phyloP scores from a whole-genome alignment of 192 early-diverging fungal species.

The Linnemannia elongata region DNA sequence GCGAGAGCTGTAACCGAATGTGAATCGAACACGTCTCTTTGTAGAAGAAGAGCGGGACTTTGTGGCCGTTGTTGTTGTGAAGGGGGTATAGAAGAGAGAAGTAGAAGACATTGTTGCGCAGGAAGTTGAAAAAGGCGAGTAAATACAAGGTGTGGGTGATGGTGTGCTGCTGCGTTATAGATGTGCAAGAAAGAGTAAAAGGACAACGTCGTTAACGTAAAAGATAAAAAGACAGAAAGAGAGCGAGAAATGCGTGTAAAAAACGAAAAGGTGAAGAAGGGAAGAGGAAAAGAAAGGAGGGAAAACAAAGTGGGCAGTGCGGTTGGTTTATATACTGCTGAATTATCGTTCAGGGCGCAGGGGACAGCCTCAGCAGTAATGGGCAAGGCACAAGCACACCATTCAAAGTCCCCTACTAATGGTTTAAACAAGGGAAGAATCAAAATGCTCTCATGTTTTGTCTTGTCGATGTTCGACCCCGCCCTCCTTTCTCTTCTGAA shows the following conservation, averaged over 20 bases:
- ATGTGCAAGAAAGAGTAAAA: background rate
- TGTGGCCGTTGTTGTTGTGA: background rate
- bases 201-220: background rate
- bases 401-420: background rate
- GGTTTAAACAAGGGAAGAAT: background rate
- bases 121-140: background rate
- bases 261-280: background rate
- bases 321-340: background rate
- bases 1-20: slow-evolving; percentile 13
- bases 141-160: background rate
- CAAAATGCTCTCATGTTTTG: background rate
- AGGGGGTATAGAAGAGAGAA: background rate
- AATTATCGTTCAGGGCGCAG: slow-evolving; percentile 2
- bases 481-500: background rate
- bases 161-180: background rate
- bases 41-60: background rate
- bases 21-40: slow-evolving; percentile 13
- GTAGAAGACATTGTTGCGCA: background rate
- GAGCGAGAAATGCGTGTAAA: background rate
- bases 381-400: background rate
- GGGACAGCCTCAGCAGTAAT: background rate
- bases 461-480: background rate
- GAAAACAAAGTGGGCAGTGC: background rate
- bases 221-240: no score
- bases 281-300: background rate